Percentiles rank a stretch among this genome's conserved stretches.
Conservation (phyloP, 805 yeast species). For the Candida ortonii region DNA sequence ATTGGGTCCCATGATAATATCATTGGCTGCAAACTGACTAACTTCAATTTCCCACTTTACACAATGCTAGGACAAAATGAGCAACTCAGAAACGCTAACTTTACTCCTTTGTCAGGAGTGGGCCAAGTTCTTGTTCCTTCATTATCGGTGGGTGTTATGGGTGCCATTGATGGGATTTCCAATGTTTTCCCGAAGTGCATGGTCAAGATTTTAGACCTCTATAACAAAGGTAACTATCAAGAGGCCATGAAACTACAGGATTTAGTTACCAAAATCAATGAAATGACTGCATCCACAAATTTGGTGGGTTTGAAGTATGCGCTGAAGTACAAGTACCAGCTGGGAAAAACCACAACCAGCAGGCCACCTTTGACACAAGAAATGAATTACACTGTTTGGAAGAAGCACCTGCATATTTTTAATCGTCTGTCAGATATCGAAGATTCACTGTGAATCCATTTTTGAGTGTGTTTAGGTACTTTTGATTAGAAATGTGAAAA, state of each 20-base stretch:
- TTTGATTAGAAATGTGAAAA: no score
- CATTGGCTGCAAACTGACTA: constrained; percentile 51
- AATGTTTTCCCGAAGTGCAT: constrained; percentile 51
- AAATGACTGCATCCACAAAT: constrained; percentile 36
- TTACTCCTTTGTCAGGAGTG: constrained; percentile 47
- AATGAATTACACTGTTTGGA: constrained; percentile 32
- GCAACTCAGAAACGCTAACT: constrained; percentile 36
- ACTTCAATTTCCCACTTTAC: constrained; percentile 47
- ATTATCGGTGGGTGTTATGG: constrained; percentile 42
- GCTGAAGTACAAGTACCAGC: constrained; percentile 24
- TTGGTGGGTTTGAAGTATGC: constrained; percentile 33
- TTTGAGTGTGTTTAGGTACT: no score
- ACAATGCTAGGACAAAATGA: constrained; percentile 44
- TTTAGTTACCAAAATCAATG: constrained; percentile 43
- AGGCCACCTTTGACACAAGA: constrained; percentile 45
- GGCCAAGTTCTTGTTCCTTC: constrained; percentile 52
- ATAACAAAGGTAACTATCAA: constrained; percentile 36
- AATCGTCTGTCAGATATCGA: constrained; percentile 13
- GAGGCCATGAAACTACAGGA: constrained; percentile 44
- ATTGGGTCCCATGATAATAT: constrained; percentile 43
- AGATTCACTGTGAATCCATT: constrained; percentile 15
- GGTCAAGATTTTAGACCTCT: constrained; percentile 39
- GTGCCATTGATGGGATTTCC: constrained; percentile 51
- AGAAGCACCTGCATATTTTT: constrained; percentile 17
- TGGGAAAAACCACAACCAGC: constrained; percentile 34